These are phyloP conservation scores for Fusarium sp. DNA, from an alignment of 2,329 filamentous ascomycete species.

Conservation along the genomic window DNA sequence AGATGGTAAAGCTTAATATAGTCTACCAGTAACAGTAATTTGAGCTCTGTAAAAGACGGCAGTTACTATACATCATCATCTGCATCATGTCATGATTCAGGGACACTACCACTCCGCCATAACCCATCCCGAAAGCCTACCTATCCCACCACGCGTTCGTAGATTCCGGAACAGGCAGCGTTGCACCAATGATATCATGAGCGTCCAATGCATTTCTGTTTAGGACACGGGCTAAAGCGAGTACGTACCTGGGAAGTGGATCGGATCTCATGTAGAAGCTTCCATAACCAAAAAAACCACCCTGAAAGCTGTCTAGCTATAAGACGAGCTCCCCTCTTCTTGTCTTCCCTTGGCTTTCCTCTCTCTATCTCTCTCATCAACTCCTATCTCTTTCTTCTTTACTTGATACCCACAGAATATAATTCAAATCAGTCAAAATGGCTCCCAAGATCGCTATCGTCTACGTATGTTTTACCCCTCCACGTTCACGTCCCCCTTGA, in stretches of 20 bases:
- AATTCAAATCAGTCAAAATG: conserved; percentile 67
- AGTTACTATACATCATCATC: not conserved
- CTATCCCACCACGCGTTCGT: conserved; percentile 9
- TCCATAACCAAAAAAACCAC: conserved; percentile 6
- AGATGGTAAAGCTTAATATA: not conserved
- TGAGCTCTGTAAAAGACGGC: not conserved
- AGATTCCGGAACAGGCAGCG: conserved; percentile 31
- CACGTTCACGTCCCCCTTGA: conserved; percentile 1
- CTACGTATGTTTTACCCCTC: conserved; percentile 71
- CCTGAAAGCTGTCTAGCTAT: conserved; percentile 37
- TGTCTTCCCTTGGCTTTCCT: not conserved
- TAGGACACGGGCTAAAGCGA: not conserved
- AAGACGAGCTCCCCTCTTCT: conserved; percentile 43
- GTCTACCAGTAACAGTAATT: not conserved
- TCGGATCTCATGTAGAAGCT: conserved; percentile 27
- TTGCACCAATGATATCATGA: conserved; percentile 41
- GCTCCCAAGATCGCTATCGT: conserved; percentile 93
- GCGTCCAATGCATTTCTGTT: conserved; percentile 2
- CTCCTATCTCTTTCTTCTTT: conserved; percentile 14
- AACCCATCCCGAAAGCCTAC: conserved; percentile 9
- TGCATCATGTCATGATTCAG: conserved; percentile 13
- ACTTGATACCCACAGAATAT: conserved; percentile 28
- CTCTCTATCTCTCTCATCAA: conserved; percentile 4
- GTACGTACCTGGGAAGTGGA: conserved; percentile 29
- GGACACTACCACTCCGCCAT: conserved; percentile 6